Conservation (phyloP, 495 filamentous ascomycete genomes). For the Aspergillus olivimuriae region DNA sequence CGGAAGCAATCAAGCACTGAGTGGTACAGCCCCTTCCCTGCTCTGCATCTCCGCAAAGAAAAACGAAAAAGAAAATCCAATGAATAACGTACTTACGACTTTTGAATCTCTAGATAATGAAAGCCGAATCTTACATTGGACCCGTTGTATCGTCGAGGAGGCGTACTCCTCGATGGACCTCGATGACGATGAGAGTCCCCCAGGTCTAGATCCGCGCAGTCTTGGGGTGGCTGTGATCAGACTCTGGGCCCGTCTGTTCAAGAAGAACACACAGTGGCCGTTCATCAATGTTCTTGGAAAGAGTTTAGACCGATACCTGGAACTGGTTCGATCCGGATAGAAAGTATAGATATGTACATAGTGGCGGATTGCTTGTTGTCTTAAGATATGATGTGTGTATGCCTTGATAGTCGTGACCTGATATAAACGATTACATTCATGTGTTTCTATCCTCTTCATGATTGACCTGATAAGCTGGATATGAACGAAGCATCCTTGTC, state of each 20-base stretch:
- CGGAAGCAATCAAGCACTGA: conserved; percentile 22
- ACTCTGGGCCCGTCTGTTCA: conserved; percentile 33
- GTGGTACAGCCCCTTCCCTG: too few species aligned
- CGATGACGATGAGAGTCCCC: conserved; percentile 21
- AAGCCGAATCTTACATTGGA: conserved; percentile 33
- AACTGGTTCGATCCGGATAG: conserved; percentile 16
- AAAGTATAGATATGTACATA: background rate
- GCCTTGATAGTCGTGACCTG: too few species aligned
- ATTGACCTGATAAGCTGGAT: too few species aligned
- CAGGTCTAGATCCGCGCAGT: conserved; percentile 20
- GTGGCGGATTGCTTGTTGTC: too few species aligned
- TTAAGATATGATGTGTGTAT: too few species aligned
- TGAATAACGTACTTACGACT: too few species aligned
- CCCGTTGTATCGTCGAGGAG: conserved; percentile 32
- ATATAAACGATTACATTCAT: too few species aligned
- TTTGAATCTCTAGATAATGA: conserved; percentile 27
- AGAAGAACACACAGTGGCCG: conserved; percentile 33
- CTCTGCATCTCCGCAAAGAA: too few species aligned
- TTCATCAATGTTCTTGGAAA: conserved; percentile 36
- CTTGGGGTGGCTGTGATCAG: conserved; percentile 29
- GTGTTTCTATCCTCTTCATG: too few species aligned
- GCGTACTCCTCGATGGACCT: conserved; percentile 33
- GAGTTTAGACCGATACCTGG: conserved; percentile 29
- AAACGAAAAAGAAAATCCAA: too few species aligned
- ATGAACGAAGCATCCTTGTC: too few species aligned